Base-by-base conservation (phyloP, 2,329 filamentous ascomycete genomes). In the Pseudocercospora crystallina region DNA sequence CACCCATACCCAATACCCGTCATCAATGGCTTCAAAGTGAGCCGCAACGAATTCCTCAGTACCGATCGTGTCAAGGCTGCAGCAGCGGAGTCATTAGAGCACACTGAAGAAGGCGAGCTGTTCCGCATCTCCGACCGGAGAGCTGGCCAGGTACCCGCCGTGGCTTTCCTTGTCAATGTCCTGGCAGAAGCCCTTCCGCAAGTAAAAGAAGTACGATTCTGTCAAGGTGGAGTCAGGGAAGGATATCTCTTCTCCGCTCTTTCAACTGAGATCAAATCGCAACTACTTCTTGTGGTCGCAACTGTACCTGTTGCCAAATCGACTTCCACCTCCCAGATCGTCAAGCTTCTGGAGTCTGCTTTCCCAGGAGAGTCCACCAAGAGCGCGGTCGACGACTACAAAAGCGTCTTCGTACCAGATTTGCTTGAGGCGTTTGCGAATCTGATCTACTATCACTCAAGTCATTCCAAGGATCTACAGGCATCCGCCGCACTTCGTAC, bases 151-250 rank as follows among this genome's bases (percentile, higher is more conserved):
- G 90, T 95, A 35, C 87, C 89, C 1, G 90, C 91, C 29, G 90
- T 96, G 30, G 83, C 84, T 0, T 83, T 89, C 29, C 82, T 96
- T 4, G 82, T 96, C n/a, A 82, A 86, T 30, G 85, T 87, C 13
- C 80, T 96, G 12, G 76, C 86, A 30, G 74, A 80, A 35, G 81
- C 84, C 1, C 77, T 95, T 2, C 87, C 87, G 3, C 77, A 77
- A 37, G 85, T 95, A 59, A 81, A 82, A 37, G 78, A 81, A 17
- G 87, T 91, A 2, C 86, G 85, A 1, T 96, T 96, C 70, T 95
- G 90, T 65, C 86, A 89, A 61, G 89, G 91, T 14, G 91, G 90
- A 7, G 91, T 96, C 54, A 79, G 90, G 35, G 90, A 96, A 70
- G 91, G 91, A 0, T 84, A 84, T 37, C 73, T 96, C 34, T 90